Evolutionary conservation across 306 rosid genomes (phyloP).

Genomic region (Corylus heterophylla): DNA sequence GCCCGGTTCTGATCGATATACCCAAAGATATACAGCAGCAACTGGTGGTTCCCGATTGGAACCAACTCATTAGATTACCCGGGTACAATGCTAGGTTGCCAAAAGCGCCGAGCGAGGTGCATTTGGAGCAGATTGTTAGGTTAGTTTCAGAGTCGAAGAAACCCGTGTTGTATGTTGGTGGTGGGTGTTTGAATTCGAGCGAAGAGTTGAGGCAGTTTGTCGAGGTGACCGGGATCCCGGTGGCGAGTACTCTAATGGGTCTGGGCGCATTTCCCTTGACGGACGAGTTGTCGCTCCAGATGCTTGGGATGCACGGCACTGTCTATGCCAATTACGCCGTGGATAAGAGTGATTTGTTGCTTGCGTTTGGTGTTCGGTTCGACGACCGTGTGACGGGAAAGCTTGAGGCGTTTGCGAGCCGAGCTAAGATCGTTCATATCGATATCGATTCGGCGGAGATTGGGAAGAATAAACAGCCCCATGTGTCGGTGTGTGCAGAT

Average conservation of each 20-base stretch:
- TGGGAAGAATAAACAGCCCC: slow-evolving; percentile 95
- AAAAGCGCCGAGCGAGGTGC: slow-evolving; percentile 36
- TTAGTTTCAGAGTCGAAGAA: slow-evolving; percentile 57
- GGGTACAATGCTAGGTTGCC: slow-evolving; percentile 76
- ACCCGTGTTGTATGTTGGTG: slow-evolving; percentile 85
- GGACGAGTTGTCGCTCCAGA: slow-evolving; percentile 62
- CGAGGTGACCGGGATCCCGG: slow-evolving; percentile 69
- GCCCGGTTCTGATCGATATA: slow-evolving; percentile 76
- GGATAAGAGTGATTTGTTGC: slow-evolving; percentile 72
- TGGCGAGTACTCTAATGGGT: slow-evolving; percentile 89
- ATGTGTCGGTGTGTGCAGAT: slow-evolving; percentile 69
- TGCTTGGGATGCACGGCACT: slow-evolving; percentile 95
- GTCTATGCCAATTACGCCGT: slow-evolving; percentile 91
- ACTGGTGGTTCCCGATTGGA: slow-evolving; percentile 75
- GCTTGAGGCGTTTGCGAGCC: slow-evolving; percentile 81
- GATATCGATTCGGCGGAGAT: slow-evolving; percentile 93
- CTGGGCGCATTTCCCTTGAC: slow-evolving; percentile 61
- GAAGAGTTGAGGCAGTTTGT: slow-evolving; percentile 65
- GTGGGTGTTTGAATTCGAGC: slow-evolving; percentile 82
- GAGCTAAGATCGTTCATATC: slow-evolving; percentile 88
- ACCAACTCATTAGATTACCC: slow-evolving; percentile 38
- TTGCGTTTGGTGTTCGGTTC: slow-evolving; percentile 90
- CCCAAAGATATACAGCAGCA: slow-evolving; percentile 94
- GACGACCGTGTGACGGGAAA: slow-evolving; percentile 93
- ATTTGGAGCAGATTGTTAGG: slow-evolving; percentile 60